Conservation (phyloP, 1,139 yeast species). For the Sugiyamaella castrensis region DNA sequence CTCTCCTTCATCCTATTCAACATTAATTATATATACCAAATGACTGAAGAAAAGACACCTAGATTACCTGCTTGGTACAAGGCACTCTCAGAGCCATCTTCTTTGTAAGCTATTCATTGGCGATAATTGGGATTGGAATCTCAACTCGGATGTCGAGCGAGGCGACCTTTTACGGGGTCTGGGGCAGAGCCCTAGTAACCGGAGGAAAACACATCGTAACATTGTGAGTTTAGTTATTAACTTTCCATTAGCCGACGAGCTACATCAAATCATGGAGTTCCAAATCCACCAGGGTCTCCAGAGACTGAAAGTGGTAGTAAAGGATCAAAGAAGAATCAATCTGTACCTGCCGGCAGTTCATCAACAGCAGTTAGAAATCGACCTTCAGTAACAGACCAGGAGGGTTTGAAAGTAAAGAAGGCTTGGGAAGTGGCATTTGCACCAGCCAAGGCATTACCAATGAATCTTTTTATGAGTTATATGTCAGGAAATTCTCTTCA, state of each 20-base stretch:
- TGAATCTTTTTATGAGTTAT: constrained; percentile 87
- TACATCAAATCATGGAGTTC: neutral
- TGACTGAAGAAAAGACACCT: neutral
- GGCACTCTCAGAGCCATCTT: constrained; percentile 5
- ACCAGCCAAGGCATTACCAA: constrained; percentile 83
- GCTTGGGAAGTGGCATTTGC: constrained; percentile 86
- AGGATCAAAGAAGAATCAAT: neutral
- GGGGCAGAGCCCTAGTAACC: neutral
- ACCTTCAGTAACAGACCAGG: constrained; percentile 22
- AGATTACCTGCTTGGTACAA: constrained; percentile 8
- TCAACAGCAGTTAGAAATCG: neutral
- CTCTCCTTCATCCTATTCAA: no score
- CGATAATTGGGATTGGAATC: neutral
- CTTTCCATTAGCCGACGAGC: constrained; percentile 2
- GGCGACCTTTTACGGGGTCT: neutral
- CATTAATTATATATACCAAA: no score
- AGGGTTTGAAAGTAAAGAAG: constrained; percentile 42
- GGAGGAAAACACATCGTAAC: no score
- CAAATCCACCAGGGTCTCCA: neutral
- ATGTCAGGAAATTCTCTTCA: constrained; percentile 93
- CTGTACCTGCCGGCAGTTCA: neutral
- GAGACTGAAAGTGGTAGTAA: neutral
- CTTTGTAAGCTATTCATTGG: constrained; percentile 5
- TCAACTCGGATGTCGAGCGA: no score
- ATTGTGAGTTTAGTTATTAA: neutral